These are phyloP conservation scores for Articulospora tetracladia DNA, from an alignment of 495 filamentous ascomycete species.

Conservation along the genomic window DNA sequence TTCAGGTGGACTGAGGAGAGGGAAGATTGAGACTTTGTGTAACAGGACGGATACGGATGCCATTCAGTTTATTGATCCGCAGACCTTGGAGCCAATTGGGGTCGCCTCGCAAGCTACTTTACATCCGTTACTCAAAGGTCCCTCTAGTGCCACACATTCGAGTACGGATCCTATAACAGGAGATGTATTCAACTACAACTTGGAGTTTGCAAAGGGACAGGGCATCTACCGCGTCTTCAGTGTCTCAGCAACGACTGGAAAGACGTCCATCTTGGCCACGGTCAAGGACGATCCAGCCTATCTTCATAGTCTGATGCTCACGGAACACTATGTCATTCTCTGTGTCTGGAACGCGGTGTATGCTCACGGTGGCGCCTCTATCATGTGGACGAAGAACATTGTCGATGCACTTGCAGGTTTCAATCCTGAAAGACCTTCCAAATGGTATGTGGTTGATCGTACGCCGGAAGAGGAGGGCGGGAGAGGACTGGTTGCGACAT, in stretches of 20 bases:
- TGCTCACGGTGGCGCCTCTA: slow-evolving; percentile 40
- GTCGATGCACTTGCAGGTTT: slow-evolving; percentile 51
- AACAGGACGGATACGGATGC: slow-evolving; percentile 53
- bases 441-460: slow-evolving; percentile 69
- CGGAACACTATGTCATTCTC: slow-evolving; percentile 61
- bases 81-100: slow-evolving; percentile 66
- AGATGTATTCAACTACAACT: slow-evolving; percentile 74
- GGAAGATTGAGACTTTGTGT: neutral
- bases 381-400: slow-evolving; percentile 56
- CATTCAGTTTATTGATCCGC: slow-evolving; percentile 59
- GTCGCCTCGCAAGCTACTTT: slow-evolving; percentile 51
- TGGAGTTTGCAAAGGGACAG: slow-evolving; percentile 37
- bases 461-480: slow-evolving; percentile 17
- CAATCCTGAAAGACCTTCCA: slow-evolving; percentile 45
- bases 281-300: slow-evolving; percentile 56
- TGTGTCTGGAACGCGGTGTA: slow-evolving; percentile 51
- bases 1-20: neutral
- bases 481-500: slow-evolving; percentile 54
- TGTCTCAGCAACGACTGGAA: slow-evolving; percentile 52
- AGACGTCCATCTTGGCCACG: slow-evolving; percentile 66
- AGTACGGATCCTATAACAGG: slow-evolving; percentile 64
- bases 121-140: slow-evolving; percentile 63
- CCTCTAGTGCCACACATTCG: slow-evolving; percentile 59
- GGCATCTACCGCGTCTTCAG: slow-evolving; percentile 63
- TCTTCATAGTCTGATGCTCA: slow-evolving; percentile 70